Percentiles rank a stretch among this genome's conserved stretches.
Evolutionary conservation across 257 asterid genomes (phyloP).

Genomic region (Solanum megistacrolobum): DNA sequence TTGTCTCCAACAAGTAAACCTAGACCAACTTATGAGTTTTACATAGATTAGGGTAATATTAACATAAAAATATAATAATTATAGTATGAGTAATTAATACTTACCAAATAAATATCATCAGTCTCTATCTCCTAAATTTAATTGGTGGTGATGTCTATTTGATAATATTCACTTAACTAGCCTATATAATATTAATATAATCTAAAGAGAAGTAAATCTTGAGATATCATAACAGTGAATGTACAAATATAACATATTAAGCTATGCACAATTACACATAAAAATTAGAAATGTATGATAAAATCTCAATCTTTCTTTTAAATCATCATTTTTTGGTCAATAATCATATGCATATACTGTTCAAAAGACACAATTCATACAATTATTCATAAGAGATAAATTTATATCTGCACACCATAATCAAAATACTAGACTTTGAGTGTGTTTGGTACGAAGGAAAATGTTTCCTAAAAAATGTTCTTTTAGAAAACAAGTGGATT

Average conservation of each 20-base stretch:
- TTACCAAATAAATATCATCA: background rate
- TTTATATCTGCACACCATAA: background rate
- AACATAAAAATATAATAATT: background rate
- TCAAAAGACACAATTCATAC: background rate
- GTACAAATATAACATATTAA: background rate
- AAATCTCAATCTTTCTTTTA: background rate
- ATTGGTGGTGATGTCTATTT: background rate
- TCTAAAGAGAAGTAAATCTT: background rate
- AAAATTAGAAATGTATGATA: background rate
- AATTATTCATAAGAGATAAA: background rate
- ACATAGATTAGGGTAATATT: too few relatives aligned
- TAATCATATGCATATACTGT: background rate
- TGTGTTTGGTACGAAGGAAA: too few relatives aligned
- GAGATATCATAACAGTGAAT: background rate
- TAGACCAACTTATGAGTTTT: background rate
- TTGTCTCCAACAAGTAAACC: background rate
- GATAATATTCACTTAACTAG: background rate
- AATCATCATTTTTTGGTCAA: background rate
- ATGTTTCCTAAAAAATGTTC: too few relatives aligned
- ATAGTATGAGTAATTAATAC: background rate
- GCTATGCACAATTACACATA: background rate
- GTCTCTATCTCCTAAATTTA: background rate
- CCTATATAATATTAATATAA: background rate
- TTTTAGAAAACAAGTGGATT: too few relatives aligned
- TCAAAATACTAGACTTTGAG: background rate